Conservation (phyloP, 345 rosid species). For the Nephelium lappaceum region DNA sequence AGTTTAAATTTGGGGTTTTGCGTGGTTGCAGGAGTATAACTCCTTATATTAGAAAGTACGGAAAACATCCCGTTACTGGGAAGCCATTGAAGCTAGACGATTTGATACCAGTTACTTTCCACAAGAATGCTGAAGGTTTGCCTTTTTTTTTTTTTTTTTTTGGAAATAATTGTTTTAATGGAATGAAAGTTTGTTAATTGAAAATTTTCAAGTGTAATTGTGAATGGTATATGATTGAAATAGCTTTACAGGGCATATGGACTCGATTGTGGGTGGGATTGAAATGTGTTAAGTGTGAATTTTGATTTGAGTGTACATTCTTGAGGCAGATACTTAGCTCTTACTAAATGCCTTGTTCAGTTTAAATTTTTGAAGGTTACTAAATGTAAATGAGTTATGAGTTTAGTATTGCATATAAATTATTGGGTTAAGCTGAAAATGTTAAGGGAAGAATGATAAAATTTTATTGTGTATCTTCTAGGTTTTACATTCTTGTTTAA, state of each 20-base stretch:
- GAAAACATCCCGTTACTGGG: slow-evolving; percentile 90
- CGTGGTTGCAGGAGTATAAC: slow-evolving; percentile 61
- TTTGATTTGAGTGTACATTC: neutral
- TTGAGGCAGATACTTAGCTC: neutral
- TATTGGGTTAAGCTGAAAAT: too few species aligned
- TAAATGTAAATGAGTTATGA: neutral
- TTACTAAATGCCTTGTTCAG: neutral
- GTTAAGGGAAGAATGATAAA: too few species aligned
- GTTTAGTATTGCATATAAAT: neutral
- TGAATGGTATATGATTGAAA: neutral
- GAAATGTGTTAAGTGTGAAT: neutral
- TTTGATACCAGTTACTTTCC: slow-evolving; percentile 75
- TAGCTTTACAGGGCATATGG: neutral
- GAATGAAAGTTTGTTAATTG: neutral
- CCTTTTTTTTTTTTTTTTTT: neutral
- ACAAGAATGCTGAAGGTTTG: slow-evolving; percentile 84
- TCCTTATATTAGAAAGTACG: slow-evolving; percentile 81
- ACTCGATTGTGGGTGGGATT: neutral
- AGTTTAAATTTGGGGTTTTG: neutral
- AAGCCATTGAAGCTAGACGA: slow-evolving; percentile 70
- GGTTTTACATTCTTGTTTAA: too few species aligned
- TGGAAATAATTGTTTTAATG: neutral
- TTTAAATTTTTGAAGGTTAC: neutral
- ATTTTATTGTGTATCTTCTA: too few species aligned
- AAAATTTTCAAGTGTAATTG: neutral